A percentile compares a stretch with the other conserved stretches of the same genome.
Conservation (phyloP, 768 basidiomycete genomes). For the Leccinum obscurum region DNA sequence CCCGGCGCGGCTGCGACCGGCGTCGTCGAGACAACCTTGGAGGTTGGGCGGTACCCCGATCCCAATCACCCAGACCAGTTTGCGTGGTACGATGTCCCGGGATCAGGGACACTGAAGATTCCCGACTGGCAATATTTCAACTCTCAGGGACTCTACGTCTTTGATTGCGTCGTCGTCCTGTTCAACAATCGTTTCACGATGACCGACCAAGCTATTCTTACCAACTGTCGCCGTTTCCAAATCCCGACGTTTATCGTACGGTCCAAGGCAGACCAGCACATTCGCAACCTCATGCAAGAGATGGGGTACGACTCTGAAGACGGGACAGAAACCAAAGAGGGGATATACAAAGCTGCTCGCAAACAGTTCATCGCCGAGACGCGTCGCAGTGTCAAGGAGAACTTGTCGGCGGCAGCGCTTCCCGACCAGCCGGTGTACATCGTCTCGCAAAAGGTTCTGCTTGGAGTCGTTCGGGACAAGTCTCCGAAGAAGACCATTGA, state of each 20-base stretch:
- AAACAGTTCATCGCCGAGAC: slow-evolving; percentile 31
- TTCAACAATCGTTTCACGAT: slow-evolving; percentile 37
- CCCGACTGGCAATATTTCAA: slow-evolving; percentile 42
- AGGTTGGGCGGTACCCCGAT: slow-evolving; percentile 32
- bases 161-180: slow-evolving; percentile 37
- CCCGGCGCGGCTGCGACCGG: slow-evolving; percentile 32
- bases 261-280: slow-evolving; percentile 38
- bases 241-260: slow-evolving; percentile 39
- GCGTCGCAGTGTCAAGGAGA: slow-evolving; percentile 22
- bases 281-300: slow-evolving; percentile 28
- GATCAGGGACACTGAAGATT: slow-evolving; percentile 37
- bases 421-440: slow-evolving; percentile 33
- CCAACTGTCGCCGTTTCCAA: slow-evolving; percentile 32
- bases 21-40: slow-evolving; percentile 34
- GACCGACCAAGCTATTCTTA: slow-evolving; percentile 38
- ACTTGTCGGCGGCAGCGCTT: slow-evolving; percentile 26
- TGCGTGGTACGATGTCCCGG: slow-evolving; percentile 41
- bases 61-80: slow-evolving; percentile 23
- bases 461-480: slow-evolving; percentile 27
- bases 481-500: slow-evolving; percentile 26
- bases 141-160: slow-evolving; percentile 38
- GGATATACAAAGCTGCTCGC: slow-evolving; percentile 25
- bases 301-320: slow-evolving; percentile 28
- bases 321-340: slow-evolving; percentile 16
- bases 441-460: slow-evolving; percentile 24